Base-by-base conservation (phyloP, 345 rosid genomes). In the Citrus glauca region DNA sequence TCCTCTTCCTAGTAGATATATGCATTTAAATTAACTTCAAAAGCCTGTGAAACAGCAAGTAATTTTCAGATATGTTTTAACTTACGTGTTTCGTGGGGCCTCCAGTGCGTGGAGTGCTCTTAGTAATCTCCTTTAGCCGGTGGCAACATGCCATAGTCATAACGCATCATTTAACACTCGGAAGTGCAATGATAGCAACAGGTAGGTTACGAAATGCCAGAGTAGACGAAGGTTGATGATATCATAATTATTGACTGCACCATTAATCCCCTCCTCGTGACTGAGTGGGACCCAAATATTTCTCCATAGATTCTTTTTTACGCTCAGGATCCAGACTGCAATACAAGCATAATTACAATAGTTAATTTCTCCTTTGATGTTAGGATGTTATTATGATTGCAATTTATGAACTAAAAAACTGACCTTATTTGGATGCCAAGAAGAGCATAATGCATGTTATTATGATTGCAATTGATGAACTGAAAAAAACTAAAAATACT, bases 241-340 rank as follows among this genome's bases (percentile, higher is more conserved):
- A 63, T 62, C 77, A 66, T 25, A 10, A 35, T 66, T n/a, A 33
- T 55, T 13, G 53, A 33, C 42, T 22, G 53, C 27, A 28, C 45
- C 75, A 80, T 82, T 82, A 78, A 72, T 84, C 81, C 72, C 77
- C 77, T 48, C 86, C 86, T 40, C 67, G 79, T 5, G 85, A 85
- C 74, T 79, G 83, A 74, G 86, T 71, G 25, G 97, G 95, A 73
- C 95, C 99, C 76, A 89, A 82, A 85, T 96, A 96, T 80, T 96
- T 96, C 87, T 96, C 97, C 91, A 92, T 90, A n/a, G 97, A 96
- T 83, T 96, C 99, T 82, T 91, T 92, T 83, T 94, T 96, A 84
- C 78, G 99, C 77, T 90, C 97, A 69, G 97, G 97, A 85, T 96
- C 97, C 79, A 96, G 99, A 87, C 99, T 96, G 94, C 82, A 86